phyloP scores from a whole-genome alignment of 2,329 filamentous ascomycete genomes.

The Plectosphaerella plurivora region DNA sequence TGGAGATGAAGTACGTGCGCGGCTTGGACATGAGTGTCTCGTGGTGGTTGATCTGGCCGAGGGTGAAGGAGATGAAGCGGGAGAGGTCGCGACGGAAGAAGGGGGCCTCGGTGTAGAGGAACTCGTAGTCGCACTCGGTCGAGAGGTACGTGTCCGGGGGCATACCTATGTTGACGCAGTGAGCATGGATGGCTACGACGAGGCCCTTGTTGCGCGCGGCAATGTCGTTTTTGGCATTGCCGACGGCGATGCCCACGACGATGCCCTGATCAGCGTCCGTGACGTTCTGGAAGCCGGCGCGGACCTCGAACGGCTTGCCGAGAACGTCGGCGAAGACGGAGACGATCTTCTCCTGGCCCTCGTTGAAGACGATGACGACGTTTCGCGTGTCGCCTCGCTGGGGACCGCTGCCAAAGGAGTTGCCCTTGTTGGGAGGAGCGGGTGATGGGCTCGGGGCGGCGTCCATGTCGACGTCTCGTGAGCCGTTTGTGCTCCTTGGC shows the following conservation, averaged over 20 bases:
- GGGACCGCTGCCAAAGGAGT: conserved; percentile 39
- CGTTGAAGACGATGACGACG: conserved; percentile 64
- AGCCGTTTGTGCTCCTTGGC: conserved; percentile 18
- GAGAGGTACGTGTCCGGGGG: conserved; percentile 64
- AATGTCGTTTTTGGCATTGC: conserved; percentile 53
- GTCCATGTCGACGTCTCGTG: conserved; percentile 22
- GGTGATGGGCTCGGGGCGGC: conserved; percentile 29
- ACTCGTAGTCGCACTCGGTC: conserved; percentile 75
- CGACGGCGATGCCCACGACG: conserved; percentile 63
- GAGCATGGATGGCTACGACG: conserved; percentile 69
- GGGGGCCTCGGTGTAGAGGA: conserved; percentile 70
- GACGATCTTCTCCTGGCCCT: conserved; percentile 69
- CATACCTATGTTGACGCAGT: conserved; percentile 68
- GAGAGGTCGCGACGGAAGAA: conserved; percentile 73
- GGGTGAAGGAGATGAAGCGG: conserved; percentile 72
- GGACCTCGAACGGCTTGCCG: conserved; percentile 65
- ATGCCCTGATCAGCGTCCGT: conserved; percentile 51
- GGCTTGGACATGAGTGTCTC: conserved; percentile 72
- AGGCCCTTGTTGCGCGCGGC: conserved; percentile 51
- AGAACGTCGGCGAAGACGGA: conserved; percentile 73
- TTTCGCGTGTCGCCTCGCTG: conserved; percentile 52
- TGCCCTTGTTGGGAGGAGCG: conserved; percentile 27
- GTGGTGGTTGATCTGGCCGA: conserved; percentile 76
- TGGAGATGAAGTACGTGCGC: conserved; percentile 80
- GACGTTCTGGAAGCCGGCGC: conserved; percentile 49